Percentiles rank a stretch among this genome's conserved stretches.
These are phyloP conservation scores for Penicillium chermesinum DNA, from an alignment of 495 filamentous ascomycete genomes.

Conservation along the genomic window DNA sequence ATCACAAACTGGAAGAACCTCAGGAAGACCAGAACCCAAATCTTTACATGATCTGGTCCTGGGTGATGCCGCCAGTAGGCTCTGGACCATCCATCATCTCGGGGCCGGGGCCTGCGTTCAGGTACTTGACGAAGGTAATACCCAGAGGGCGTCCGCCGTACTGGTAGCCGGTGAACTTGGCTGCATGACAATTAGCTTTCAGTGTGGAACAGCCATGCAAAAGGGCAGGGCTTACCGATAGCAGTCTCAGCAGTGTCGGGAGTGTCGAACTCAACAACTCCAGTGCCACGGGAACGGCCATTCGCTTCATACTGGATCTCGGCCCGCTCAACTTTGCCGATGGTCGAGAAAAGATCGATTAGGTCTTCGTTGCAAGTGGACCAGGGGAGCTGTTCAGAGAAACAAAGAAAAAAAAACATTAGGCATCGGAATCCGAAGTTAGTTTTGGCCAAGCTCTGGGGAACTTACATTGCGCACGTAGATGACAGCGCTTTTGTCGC, in stretches of 20 bases:
- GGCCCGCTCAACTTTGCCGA: constrained; percentile 94
- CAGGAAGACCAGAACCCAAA: neutral
- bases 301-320: constrained; percentile 98
- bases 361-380: constrained; percentile 97
- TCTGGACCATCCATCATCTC: constrained; percentile 72
- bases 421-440: neutral
- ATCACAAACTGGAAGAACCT: constrained; percentile 1
- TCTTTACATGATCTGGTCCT: constrained; percentile 94
- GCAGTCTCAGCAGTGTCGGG: constrained; percentile 83
- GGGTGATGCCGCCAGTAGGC: constrained; percentile 69
- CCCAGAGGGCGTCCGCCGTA: constrained; percentile 94
- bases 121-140: constrained; percentile 86
- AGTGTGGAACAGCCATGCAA: neutral
- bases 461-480: constrained; percentile 95
- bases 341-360: constrained; percentile 92
- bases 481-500: constrained; percentile 76
- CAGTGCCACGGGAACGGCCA: constrained; percentile 89
- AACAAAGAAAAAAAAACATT: neutral
- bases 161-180: constrained; percentile 95
- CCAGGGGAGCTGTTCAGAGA: constrained; percentile 73
- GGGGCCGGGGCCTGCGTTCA: constrained; percentile 55
- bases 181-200: constrained; percentile 32
- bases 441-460: neutral
- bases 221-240: constrained; percentile 52
- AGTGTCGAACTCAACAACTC: constrained; percentile 88